Evolutionary conservation across 306 rosid genomes (phyloP), one percentile per base, ranked within the genome.

Genomic region (Canavalia ensiformis): DNA sequence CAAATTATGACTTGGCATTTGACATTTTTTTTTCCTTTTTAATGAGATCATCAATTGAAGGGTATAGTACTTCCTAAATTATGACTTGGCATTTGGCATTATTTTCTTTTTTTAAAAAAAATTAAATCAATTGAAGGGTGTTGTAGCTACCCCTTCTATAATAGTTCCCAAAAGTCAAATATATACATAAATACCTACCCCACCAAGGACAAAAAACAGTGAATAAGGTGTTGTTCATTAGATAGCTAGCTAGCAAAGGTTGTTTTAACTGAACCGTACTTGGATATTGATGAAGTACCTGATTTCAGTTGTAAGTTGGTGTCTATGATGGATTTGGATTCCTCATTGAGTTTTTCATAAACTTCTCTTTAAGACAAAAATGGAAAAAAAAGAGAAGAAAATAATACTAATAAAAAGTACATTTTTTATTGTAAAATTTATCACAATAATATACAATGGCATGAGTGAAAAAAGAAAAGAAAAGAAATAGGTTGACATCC

Each of bases 121-220:
- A 33, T 2, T 18, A 1, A 30, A 35, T 4, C 55, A 29, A 68
- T 76, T 74, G 11, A 33, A 63, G 34, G 49, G 54, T 71, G 37
- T 58, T 71, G 37, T 58, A 54, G 37, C 65, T 59, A 75, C 58
- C 56, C 34, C 64, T 81, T 59, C 25, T 45, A 49, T 67, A 75
- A 62, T 72, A 30, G 10, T 11, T 28, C 11, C 4, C 25, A 28
- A 75, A 82, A 82, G 81, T 81, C 85, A 74, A 81, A 81, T 39
- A 82, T 58, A n/a, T 41, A 39, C 25, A 42, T 52, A 31, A 58
- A 9, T 63, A 47, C 59, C 74, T 73, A 64, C 75, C 59, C 84
- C 33, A 64, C 52, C 75, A 37, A 60, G 39, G 72, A 44, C 75
- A 62, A 78, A 37, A 51, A 3, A 37, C 72, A 29, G 12, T 41